Evolutionary conservation across 2,329 filamentous ascomycete species (phyloP).

Genomic region (Hypomyces perniciosus): DNA sequence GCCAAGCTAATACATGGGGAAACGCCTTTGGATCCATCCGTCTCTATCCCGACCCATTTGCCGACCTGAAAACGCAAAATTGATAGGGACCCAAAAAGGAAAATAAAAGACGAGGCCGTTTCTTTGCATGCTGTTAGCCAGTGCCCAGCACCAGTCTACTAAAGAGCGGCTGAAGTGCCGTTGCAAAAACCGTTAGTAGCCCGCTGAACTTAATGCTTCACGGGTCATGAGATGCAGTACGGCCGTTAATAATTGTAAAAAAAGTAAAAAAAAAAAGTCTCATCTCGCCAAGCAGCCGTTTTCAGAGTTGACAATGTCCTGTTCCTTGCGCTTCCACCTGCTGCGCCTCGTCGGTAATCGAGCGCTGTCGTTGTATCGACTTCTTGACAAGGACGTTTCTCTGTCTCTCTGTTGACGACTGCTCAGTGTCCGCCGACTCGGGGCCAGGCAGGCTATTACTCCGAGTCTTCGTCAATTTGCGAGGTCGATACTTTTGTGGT

Average conservation of each 20-base stretch:
- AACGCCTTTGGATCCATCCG: slow-evolving; percentile 3
- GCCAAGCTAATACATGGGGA: not conserved
- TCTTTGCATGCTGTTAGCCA: not conserved
- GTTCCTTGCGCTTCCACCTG: not conserved
- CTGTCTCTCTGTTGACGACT: slow-evolving; percentile 9
- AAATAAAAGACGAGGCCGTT: not conserved
- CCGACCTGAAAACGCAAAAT: not conserved
- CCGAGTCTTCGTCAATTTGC: slow-evolving; percentile 38
- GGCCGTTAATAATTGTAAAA: too few relatives aligned
- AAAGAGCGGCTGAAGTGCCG: too few relatives aligned
- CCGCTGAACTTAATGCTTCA: too few relatives aligned
- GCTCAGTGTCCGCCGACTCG: slow-evolving; percentile 1
- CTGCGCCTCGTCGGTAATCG: not conserved
- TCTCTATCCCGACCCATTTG: slow-evolving; percentile 5
- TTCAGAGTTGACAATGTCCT: not conserved
- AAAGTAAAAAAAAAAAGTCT: too few relatives aligned
- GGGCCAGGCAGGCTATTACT: slow-evolving; percentile 22
- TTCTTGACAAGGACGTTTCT: slow-evolving; percentile 35
- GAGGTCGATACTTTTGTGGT: slow-evolving; percentile 31
- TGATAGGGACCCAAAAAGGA: not conserved
- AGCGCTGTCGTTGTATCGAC: not conserved
- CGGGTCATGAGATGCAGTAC: too few relatives aligned
- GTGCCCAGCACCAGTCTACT: too few relatives aligned
- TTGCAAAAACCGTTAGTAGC: too few relatives aligned
- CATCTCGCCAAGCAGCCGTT: too few relatives aligned